Percentiles rank a stretch among this genome's conserved stretches.
Evolutionary conservation across 2,329 filamentous ascomycete genomes (phyloP).

Genomic region (Samsoniella hepiali): DNA sequence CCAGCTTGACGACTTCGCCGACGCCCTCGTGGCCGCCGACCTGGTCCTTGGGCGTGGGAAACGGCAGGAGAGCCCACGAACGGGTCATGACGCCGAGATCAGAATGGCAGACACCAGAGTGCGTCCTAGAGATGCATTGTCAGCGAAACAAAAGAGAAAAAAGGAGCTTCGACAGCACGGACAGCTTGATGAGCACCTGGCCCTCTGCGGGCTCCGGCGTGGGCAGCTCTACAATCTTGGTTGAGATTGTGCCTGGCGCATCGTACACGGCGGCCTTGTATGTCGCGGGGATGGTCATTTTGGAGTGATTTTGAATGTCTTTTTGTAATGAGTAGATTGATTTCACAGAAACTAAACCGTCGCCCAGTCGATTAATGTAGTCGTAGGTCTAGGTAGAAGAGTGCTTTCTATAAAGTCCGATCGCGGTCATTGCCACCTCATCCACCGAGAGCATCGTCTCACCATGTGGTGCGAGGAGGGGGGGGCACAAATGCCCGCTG

Average conservation of each 20-base stretch:
- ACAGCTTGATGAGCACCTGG: constrained; percentile 27
- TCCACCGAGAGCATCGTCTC: no score
- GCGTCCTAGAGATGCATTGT: constrained; percentile 18
- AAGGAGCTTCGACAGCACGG: background rate
- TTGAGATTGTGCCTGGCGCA: constrained; percentile 27
- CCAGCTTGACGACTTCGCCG: constrained; percentile 62
- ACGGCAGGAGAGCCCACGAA: constrained; percentile 17
- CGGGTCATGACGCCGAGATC: constrained; percentile 22
- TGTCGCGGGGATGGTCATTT: constrained; percentile 13
- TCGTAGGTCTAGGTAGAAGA: no score
- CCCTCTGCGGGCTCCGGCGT: constrained; percentile 26
- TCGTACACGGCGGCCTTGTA: constrained; percentile 25
- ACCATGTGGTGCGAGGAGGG: no score
- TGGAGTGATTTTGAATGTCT: background rate
- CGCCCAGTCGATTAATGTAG: no score
- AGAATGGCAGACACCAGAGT: constrained; percentile 29
- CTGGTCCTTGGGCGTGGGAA: constrained; percentile 17
- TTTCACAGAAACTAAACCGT: no score
- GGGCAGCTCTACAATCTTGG: constrained; percentile 26
- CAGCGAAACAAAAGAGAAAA: background rate
- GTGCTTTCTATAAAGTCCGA: no score
- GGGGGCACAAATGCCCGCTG: no score
- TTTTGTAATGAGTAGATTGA: no score
- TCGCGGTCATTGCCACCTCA: no score
- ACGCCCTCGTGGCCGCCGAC: constrained; percentile 69